Conservation (phyloP, 257 asterid species). For the Ocimum tenuiflorum region DNA sequence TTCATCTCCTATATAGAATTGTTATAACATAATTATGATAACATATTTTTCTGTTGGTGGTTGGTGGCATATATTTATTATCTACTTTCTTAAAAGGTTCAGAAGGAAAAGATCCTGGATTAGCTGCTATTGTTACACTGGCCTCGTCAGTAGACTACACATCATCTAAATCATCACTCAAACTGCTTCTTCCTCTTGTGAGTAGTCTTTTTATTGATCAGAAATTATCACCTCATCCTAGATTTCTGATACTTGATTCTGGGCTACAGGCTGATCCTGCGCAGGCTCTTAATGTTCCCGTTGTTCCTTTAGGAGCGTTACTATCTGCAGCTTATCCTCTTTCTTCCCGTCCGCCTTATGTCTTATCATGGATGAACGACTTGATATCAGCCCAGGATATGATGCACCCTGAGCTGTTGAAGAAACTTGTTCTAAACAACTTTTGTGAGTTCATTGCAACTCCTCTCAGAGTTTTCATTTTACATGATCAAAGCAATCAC, state of each 20-base stretch:
- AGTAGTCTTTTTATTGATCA: slow-evolving; percentile 29
- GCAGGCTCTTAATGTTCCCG: slow-evolving; percentile 91
- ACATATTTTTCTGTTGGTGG: background rate
- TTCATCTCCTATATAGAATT: background rate
- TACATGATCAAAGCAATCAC: background rate
- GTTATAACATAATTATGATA: background rate
- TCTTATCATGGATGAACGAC: slow-evolving; percentile 80
- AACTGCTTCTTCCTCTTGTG: slow-evolving; percentile 78
- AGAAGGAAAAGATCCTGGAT: slow-evolving; percentile 70
- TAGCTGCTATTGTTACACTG: slow-evolving; percentile 80
- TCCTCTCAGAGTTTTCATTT: background rate
- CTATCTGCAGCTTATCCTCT: slow-evolving; percentile 90
- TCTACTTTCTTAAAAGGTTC: slow-evolving; percentile 35
- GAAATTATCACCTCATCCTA: slow-evolving; percentile 7
- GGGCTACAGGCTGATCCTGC: slow-evolving; percentile 92
- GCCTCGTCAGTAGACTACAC: slow-evolving; percentile 94
- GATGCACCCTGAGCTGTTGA: slow-evolving; percentile 93
- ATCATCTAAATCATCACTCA: slow-evolving; percentile 74
- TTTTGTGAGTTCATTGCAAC: slow-evolving; percentile 57
- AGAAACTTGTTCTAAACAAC: slow-evolving; percentile 82
- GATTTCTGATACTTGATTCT: background rate
- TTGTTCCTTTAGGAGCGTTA: slow-evolving; percentile 87
- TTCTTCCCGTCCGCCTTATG: slow-evolving; percentile 82
- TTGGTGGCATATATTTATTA: slow-evolving; percentile 3
- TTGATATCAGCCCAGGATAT: slow-evolving; percentile 86